These are phyloP conservation scores for Pseudovirgaria hyperparasitica DNA, from an alignment of 2,329 filamentous ascomycete genomes.

Conservation along the genomic window DNA sequence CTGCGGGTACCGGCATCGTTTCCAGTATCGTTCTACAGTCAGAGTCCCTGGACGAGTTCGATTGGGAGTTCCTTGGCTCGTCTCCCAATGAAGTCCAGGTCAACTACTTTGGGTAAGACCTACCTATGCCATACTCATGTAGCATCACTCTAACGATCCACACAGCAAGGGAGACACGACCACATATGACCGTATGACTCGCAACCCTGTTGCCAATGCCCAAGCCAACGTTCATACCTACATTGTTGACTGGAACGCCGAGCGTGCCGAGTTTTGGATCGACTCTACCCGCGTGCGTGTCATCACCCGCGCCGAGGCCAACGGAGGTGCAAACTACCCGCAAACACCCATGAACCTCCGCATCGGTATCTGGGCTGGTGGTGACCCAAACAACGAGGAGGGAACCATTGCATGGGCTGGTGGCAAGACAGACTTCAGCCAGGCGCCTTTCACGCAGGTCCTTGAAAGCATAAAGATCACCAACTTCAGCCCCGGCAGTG, in stretches of 20 bases:
- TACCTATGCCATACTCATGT: too few relatives aligned
- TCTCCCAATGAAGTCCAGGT: conserved; percentile 51
- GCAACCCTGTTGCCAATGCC: conserved; percentile 43
- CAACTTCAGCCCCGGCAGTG: conserved; percentile 38
- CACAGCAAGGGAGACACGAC: conserved; percentile 59
- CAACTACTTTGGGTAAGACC: conserved; percentile 73
- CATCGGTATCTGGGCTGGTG: conserved; percentile 36
- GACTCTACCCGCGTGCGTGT: conserved; percentile 55
- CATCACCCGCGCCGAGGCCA: conserved; percentile 43
- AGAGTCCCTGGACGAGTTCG: conserved; percentile 75
- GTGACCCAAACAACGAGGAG: conserved; percentile 30
- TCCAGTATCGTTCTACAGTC: conserved; percentile 73
- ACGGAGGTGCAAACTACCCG: conserved; percentile 51
- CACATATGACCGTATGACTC: conserved; percentile 57
- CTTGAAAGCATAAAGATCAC: conserved; percentile 37
- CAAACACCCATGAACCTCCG: conserved; percentile 59
- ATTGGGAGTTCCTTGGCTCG: conserved; percentile 69
- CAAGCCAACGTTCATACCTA: conserved; percentile 52
- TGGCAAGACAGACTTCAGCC: conserved; percentile 36
- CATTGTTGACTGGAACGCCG: conserved; percentile 59
- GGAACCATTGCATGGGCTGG: conserved; percentile 58
- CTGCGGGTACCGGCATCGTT: conserved; percentile 62
- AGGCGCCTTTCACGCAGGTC: conserved; percentile 39
- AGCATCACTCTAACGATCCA: too few relatives aligned
- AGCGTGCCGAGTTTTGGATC: conserved; percentile 54